Percentiles rank a stretch among this genome's conserved stretches.
Conservation (phyloP, 2,329 filamentous ascomycete genomes). For the Fusarium denticulatum region DNA sequence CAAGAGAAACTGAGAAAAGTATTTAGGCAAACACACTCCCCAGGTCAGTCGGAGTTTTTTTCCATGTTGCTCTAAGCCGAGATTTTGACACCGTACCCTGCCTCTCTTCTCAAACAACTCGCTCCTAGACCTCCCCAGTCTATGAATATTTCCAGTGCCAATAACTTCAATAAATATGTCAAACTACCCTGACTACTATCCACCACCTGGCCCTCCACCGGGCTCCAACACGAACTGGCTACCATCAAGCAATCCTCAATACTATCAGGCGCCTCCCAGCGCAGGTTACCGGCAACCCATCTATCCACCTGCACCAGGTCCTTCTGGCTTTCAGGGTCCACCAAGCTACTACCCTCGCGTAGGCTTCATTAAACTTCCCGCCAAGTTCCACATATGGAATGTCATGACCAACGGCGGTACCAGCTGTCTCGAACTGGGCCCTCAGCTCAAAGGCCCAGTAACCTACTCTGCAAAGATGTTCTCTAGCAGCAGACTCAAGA, state of each 20-base stretch:
- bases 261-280: background rate
- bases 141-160: background rate
- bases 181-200: background rate
- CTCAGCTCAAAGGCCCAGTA: background rate
- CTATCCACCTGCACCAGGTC: background rate
- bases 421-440: background rate
- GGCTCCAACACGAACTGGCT: too few species aligned
- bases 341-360: background rate
- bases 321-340: background rate
- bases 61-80: fast-evolving
- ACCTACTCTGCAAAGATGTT: constrained; percentile 8
- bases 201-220: background rate
- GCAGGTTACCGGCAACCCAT: background rate
- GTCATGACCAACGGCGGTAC: background rate
- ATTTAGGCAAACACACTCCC: background rate
- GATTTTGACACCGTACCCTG: fast-evolving
- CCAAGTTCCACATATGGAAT: background rate
- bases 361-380: background rate
- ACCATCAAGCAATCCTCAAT: background rate
- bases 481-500: constrained; percentile 2
- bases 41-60: fast-evolving
- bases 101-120: fast-evolving
- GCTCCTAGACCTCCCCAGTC: background rate
- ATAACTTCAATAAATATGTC: background rate
- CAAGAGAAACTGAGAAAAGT: background rate